Evolutionary conservation across 2,329 filamentous ascomycete genomes (phyloP), one percentile per base, ranked within the genome.

Genomic region (Didymella keratinophila): DNA sequence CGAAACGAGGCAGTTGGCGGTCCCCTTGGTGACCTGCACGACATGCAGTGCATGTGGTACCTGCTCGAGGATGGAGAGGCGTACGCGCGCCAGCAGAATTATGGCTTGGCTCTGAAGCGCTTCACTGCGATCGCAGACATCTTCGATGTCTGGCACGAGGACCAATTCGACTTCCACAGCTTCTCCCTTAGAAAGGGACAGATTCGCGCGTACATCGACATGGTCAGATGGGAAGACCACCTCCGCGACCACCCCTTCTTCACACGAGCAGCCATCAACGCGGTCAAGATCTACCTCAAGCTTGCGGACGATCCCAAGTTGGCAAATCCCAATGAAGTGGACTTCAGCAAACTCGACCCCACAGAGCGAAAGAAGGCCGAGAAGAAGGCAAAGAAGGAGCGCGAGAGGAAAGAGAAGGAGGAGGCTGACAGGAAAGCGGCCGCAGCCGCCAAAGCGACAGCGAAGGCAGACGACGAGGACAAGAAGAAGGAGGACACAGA

Each of bases 11-110:
- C 92, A 4, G 85, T 89, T 12, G 93, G 92, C 6, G 95, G 95
- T 1, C 91, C 96, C 4, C 81, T 99, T 39, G 91, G 90, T 46
- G 95, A 99, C 77, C 86, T 99, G 34, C 85, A 96, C 65, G 95
- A 99, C 70, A 99, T 99, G 95, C 95, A 99, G 79, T 97, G 93
- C 75, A 87, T 98, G 68, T 99, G 95, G 96, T 99, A 89, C 76
- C 81, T 99, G 71, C 95, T 92, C 5, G 95, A 99, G 79, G 96
- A 99, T 73, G 95, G 92, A 54, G 91, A 97, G 79, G 88, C 94
- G 3, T 93, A 93, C 76, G 83, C 91, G 56, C 89, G 95, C 49
- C 90, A 93, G 75, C 88, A 89, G 64, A 93, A 96, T 68, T 81
- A 91, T 45, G 92, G 90, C 4, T 84, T 97, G 58, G 94, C 96